Conservation (phyloP, 2,329 filamentous ascomycete genomes). For the Ophiostoma himal-ulmi region DNA sequence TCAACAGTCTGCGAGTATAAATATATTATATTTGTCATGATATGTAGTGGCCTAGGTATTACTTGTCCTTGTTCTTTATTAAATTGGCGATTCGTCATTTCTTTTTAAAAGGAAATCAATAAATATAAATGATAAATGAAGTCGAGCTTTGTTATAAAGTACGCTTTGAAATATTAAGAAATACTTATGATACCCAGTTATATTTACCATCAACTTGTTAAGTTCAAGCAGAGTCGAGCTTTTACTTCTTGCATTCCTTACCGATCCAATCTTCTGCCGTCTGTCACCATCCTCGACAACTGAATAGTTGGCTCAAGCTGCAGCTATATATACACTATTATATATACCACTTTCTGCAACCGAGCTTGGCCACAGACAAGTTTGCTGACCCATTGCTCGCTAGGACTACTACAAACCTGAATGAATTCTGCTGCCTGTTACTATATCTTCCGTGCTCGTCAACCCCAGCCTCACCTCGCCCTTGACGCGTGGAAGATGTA, state of each 20-base stretch:
- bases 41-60: neutral
- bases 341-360: slow-evolving; percentile 3
- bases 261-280: neutral
- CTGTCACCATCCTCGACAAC: neutral
- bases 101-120: neutral
- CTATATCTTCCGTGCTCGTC: neutral
- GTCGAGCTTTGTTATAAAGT: no score
- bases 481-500: neutral
- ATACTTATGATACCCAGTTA: no score
- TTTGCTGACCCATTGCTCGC: neutral
- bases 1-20: neutral
- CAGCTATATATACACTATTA: neutral
- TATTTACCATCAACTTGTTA: no score
- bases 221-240: no score
- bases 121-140: no score
- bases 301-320: slow-evolving; percentile 1
- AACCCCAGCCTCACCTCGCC: neutral
- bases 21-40: neutral
- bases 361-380: neutral
- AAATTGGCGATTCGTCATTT: neutral
- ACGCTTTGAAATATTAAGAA: no score
- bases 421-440: neutral
- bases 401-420: neutral
- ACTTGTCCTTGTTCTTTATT: neutral
- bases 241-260: no score